Base-by-base conservation (phyloP, 1,284 basidiomycete species). In the Ustilago tritici region DNA sequence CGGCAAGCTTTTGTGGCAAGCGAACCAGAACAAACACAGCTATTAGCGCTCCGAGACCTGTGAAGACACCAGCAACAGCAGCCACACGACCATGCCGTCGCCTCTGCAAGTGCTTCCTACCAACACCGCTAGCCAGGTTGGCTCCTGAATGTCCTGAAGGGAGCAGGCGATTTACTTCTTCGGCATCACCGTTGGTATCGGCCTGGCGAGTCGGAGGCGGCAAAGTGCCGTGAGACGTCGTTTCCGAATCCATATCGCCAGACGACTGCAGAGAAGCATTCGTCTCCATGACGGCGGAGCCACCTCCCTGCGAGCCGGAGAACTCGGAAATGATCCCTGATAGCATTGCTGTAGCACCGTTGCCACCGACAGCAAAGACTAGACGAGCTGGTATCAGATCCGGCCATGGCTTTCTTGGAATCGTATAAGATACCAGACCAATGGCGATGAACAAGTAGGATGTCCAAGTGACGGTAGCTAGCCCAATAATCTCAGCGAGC, bases 21-120 rank as follows among this genome's bases (percentile, higher is more conserved):
- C 76, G 71, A 2, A 82, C 67, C 5, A 82, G 72, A n/a, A 58
- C 67, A 31, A 82, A 80, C 40, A 82, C 80, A 3, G 80, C 69
- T 4, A 80, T 12, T 5, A 82, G 65, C 4, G 77, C 75, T 15
- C 78, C 78, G 4, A 81, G 15, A 4, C 78, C 80, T 2, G 77
- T 81, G 36, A 75, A 76, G 31, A 81, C 55, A 15, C 78, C 78
- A 7, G 74, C 78, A 2, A 80, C 40, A 12, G 72, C 75, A 2
- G 79, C 78, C 14, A 76, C 61, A 31, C 75, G 65, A n/a, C 78
- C 78, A 32, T 80, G 79, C 17, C 60, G 50, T 7, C 35, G 46
- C n/a, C 9, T 46, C 2, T 11, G 41, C 35, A 35, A 31, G 4
- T 38, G 1, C 3, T 35, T 17, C 17, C 17, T 23, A 28, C 23